Percentiles rank a stretch among this genome's conserved stretches.
Conservation (phyloP, 2,329 filamentous ascomycete species). For the Capronia coronata region DNA sequence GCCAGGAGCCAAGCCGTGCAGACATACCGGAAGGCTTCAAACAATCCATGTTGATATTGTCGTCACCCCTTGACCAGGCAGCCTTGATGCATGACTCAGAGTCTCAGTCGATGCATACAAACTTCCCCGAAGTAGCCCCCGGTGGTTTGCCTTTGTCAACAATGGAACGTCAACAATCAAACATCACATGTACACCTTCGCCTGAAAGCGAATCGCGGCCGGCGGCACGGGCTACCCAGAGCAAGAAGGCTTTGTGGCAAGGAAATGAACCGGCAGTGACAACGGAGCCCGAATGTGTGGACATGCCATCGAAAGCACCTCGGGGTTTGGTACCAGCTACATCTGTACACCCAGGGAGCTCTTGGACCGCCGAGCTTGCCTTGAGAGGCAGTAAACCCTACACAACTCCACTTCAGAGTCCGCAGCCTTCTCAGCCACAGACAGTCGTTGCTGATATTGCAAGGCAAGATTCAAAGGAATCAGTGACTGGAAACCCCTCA, state of each 20-base stretch:
- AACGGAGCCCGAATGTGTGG: background rate
- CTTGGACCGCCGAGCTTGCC: constrained; percentile 15
- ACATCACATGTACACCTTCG: no score
- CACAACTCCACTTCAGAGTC: no score
- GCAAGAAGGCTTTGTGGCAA: background rate
- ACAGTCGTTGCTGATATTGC: background rate
- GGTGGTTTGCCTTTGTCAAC: background rate
- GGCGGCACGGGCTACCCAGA: background rate
- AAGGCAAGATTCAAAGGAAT: background rate
- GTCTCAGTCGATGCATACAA: background rate
- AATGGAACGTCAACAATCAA: no score
- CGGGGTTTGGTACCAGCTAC: background rate
- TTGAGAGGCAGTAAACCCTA: constrained; percentile 1
- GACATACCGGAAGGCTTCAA: constrained; percentile 10
- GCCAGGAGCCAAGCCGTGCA: constrained; percentile 11
- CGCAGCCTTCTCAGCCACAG: background rate
- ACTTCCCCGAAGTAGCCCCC: no score
- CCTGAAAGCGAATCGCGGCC: no score
- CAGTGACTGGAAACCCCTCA: background rate
- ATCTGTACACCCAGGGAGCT: background rate
- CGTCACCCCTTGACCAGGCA: background rate
- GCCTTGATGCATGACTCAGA: background rate
- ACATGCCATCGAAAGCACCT: background rate
- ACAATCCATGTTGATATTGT: background rate
- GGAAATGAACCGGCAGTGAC: background rate